Evolutionary conservation across 192 early-diverging fungal species (phyloP).

Genomic region (Entrophospora sp.): DNA sequence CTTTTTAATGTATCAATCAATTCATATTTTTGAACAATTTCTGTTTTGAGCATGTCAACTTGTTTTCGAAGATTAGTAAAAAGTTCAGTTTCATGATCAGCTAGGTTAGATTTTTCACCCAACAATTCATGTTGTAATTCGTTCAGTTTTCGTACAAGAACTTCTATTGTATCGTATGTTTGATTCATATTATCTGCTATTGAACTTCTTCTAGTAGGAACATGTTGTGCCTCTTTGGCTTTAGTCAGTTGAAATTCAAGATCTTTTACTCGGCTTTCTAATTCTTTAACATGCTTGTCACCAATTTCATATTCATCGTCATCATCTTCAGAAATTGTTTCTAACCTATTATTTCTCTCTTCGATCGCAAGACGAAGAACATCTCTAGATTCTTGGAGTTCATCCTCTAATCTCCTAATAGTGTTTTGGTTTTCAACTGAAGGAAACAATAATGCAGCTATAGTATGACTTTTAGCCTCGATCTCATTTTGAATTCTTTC

Average conservation of each 20-base stretch:
- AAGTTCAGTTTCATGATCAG: no score
- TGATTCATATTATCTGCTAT: neutral
- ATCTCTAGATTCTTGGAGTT: slow-evolving; percentile 9
- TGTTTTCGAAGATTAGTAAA: slow-evolving; percentile 7
- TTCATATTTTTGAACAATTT: slow-evolving; percentile 15
- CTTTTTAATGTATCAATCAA: slow-evolving; percentile 16
- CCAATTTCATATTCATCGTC: neutral
- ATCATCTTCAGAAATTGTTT: neutral
- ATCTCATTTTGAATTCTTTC: slow-evolving; percentile 17
- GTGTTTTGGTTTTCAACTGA: slow-evolving; percentile 11
- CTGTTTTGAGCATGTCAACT: slow-evolving; percentile 5
- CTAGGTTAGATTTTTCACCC: no score
- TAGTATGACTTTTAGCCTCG: slow-evolving; percentile 22
- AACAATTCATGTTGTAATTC: slow-evolving; percentile 5
- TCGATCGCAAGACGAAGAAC: neutral
- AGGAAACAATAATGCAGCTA: slow-evolving; percentile 14
- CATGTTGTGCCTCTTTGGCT: neutral
- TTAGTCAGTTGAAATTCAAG: slow-evolving; percentile 12
- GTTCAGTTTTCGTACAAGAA: neutral
- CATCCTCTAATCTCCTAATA: slow-evolving; percentile 11
- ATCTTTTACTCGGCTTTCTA: slow-evolving; percentile 6
- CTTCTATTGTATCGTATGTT: neutral
- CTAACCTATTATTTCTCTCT: neutral
- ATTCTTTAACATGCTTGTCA: neutral
- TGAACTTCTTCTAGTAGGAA: neutral